Base-by-base conservation (phyloP, 345 rosid genomes). In the Eucalyptus brandiana region DNA sequence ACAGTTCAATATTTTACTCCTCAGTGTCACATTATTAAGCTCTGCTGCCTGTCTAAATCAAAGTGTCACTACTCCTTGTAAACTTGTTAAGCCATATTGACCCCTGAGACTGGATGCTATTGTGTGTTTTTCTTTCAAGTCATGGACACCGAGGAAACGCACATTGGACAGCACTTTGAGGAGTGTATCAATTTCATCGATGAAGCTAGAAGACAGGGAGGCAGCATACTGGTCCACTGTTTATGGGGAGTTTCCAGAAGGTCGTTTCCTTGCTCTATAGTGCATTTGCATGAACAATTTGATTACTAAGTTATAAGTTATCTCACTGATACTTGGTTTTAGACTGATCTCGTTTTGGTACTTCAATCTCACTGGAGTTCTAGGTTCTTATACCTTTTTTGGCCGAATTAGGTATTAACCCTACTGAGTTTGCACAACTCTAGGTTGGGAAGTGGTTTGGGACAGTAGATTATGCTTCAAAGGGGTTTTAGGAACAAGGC, bases 191-290 rank as follows among this genome's bases (percentile, higher is more conserved):
- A 93, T 53, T 97, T 97, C 91, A 96, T 97, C 87, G 95, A 96
- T 88, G 94, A 93, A 88, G 97, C 98, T 16, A 96, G 90, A 91
- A 87, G 93, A 72, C 93, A 92, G 86, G 97, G 97, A 21, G 96
- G 96, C 89, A 94, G 96, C 62, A 95, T 94, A 86, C 91, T 95
- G 94, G 96, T 96, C 45, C 97, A 96, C 88, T 97, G 99, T 94
- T 93, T 95, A 88, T 93, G 91, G 90, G 99, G 98, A 89, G 93
- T 88, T 51, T 96, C 99, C 87, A 93, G 98, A 91, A 97, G 98
- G 98, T 97, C 86, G 40, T 86, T 90, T 44, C 88, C 80, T 86
- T 28, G 54, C 81, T 19, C n/a, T 48, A 56, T 90, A 16, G 19
- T 37, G 50, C 54, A 40, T 58, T 40, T 56, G 30, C 49, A 42